Evolutionary conservation across 2,329 filamentous ascomycete species (phyloP).

Genomic region (Sarocladium oryzae): DNA sequence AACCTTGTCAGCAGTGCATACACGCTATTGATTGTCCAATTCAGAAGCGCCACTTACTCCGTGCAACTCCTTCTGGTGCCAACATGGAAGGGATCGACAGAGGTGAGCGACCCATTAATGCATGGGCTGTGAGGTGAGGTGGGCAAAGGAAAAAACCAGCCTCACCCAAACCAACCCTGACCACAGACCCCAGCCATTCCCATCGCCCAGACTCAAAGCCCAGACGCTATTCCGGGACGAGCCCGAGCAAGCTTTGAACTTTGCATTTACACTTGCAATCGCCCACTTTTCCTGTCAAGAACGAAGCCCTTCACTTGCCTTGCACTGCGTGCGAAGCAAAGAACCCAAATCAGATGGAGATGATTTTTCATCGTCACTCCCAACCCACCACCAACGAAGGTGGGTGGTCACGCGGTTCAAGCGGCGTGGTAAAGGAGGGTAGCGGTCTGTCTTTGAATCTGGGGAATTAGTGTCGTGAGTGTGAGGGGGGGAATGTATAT

Average conservation of each 20-base stretch:
- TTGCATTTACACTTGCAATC: neutral
- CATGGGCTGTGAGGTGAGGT: too few relatives aligned
- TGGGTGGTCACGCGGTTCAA: neutral
- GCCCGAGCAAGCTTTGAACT: neutral
- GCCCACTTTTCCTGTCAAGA: neutral
- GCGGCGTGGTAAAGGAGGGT: neutral
- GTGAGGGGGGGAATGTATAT: too few relatives aligned
- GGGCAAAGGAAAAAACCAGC: too few relatives aligned
- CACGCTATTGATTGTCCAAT: neutral
- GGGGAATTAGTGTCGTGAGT: neutral
- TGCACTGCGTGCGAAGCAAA: too few relatives aligned
- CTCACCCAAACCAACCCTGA: neutral
- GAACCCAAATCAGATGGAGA: neutral
- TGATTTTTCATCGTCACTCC: too few relatives aligned
- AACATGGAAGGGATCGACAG: neutral
- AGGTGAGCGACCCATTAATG: neutral
- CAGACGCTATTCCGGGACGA: slow-evolving; percentile 2
- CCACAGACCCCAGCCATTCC: neutral
- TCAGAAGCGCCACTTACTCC: neutral
- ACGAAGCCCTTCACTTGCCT: too few relatives aligned
- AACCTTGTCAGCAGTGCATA: neutral
- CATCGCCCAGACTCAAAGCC: neutral
- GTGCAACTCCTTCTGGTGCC: neutral
- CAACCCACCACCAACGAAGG: neutral
- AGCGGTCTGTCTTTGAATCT: neutral